Evolutionary conservation across 139 green algal genomes (phyloP), one percentile per base, ranked within the genome.

Genomic region (Micromonas pusilla): DNA sequence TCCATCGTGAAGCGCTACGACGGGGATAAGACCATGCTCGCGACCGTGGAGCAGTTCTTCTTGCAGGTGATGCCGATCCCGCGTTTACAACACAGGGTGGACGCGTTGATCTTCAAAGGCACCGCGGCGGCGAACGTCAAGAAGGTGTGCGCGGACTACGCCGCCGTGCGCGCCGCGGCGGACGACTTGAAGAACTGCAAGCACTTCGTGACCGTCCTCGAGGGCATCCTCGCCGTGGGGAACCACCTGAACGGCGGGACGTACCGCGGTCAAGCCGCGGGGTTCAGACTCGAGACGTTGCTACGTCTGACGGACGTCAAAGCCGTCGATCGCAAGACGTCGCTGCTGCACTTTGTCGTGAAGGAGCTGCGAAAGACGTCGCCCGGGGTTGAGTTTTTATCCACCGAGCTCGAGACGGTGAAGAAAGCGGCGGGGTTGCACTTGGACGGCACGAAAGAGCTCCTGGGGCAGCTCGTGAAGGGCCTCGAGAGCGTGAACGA

Each of bases 31-130:
- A 73, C 71, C 0, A 80, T 80, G 60, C 90, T 96, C 64, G 91
- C 88, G 57, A 88, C 83, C 0, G 87, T 91, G 30, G 91, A 96
- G 83, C 83, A 86, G 19, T 96, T 91, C 84, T 94, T 94, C 77
- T 36, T 87, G 63, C 87, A 92, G 80, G 84, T 96, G 6, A 91
- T 89, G 84, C 78, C 76, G 66, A 88, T 96, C 52, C 89, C 89
- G 3, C 87, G 89, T 37, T 81, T 94, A 52, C 74, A 84, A 28
- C 70, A 91, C 70, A 83, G 91, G 32, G 89, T 96, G 53, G 66
- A 80, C 32, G 86, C 82, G 57, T 83, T 92, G 83, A 80, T 90
- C 25, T 93, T 91, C 72, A 87, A 75, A 5, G 26, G 21, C 13
- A 28, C 31, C 19, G 30, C 60, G 1, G 25, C 30, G 26, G 34